Evolutionary conservation across 306 rosid genomes (phyloP).

Genomic region (Cajanus cajan): DNA sequence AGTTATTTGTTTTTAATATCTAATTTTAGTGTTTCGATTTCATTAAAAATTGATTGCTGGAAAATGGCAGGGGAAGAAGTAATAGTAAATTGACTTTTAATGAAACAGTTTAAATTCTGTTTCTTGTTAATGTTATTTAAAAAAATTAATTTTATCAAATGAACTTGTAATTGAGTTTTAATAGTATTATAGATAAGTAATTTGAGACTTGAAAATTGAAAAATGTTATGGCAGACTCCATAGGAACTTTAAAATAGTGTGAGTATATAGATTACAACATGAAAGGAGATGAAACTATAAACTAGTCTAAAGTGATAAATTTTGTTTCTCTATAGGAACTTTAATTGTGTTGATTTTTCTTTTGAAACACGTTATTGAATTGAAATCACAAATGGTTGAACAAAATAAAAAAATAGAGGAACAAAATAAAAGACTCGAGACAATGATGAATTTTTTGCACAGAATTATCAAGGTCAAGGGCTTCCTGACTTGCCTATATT

Average conservation of each 20-base stretch:
- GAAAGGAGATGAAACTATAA: background rate
- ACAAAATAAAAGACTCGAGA: no score
- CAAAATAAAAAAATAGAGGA: no score
- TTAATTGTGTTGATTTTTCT: no score
- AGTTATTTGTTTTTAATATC: background rate
- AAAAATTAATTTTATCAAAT: background rate
- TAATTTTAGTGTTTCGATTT: background rate
- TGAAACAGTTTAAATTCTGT: background rate
- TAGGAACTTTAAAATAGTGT: background rate
- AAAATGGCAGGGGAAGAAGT: background rate
- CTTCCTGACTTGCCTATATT: no score
- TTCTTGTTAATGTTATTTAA: background rate
- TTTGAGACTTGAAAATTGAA: background rate
- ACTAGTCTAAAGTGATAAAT: background rate
- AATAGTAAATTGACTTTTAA: background rate
- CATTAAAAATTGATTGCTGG: background rate
- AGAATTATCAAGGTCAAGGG: no score
- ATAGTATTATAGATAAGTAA: background rate
- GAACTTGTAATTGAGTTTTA: background rate
- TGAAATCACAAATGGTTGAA: no score
- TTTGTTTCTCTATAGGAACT: background rate
- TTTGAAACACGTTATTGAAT: no score
- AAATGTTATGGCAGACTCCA: background rate
- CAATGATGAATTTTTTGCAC: no score
- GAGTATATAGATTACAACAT: background rate